Base-by-base conservation (phyloP, 192 early-diverging fungal species). In the Podila minutissima region DNA sequence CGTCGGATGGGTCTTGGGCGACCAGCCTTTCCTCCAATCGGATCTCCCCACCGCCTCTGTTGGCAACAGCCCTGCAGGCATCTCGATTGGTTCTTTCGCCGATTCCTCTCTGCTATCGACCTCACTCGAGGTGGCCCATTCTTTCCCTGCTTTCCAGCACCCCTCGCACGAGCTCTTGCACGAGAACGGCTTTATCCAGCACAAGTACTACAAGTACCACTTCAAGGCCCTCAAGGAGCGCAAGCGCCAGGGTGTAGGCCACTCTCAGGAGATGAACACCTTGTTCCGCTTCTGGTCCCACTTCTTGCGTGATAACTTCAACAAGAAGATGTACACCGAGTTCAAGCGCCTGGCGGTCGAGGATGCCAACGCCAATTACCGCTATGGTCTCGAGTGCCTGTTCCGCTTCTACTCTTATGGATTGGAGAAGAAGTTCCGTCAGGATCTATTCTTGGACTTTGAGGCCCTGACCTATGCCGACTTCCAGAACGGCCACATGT, bases 371-470 rank as follows among this genome's bases (percentile, higher is more conserved):
- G 84, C 86, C 66, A 91, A 93, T 75, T 96, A 97, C 86, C 90
- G 97, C 31, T 97, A 99, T 75, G 96, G 96, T n/a, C 87, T 97
- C 48, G 97, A 99, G 85, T 99, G 96, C 83, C 83, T 99, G 65
- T 99, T 96, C 94, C 93, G 96, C 50, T 99, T 97, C 90, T 97
- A 93, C 86, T 97, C 95, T 31, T 97, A 99, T 82, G 96, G 97
- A 24, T 85, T 99, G 61, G 96, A 97, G 85, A 92, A 93, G 83
- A 92, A 91, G 83, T 97, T 93, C 88, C 91, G 93, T 53, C 84
- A 86, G 70, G 95, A 97, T 35, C 72, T 95, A 26, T 96, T 97
- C 82, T 82, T 90, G 35, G 96, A 99, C 74, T 97, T 99, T 83
- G 92, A 97, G 85, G 88, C 88, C 2, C 74, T 95, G 74, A 93